These are phyloP conservation scores for Calonectria honghensis DNA, from an alignment of 2,329 filamentous ascomycete species.

Conservation along the genomic window DNA sequence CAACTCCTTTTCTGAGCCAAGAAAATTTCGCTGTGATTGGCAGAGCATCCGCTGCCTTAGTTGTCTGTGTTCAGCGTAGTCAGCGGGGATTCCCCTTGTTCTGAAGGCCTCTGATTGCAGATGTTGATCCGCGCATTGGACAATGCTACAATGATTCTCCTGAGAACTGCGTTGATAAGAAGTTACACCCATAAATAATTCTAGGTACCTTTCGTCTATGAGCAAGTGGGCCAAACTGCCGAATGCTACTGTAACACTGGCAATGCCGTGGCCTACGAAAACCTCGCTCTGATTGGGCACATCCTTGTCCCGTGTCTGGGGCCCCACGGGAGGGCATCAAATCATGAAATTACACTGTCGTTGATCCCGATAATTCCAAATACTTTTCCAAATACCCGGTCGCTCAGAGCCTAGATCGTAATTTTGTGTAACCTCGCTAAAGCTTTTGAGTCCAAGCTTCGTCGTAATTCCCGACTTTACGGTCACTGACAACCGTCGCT, in stretches of 20 bases:
- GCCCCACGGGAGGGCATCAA: not conserved
- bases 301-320: not conserved
- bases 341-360: not conserved
- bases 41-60: not conserved
- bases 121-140: not conserved
- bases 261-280: not conserved
- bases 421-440: conserved; percentile 4
- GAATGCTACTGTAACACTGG: conserved; percentile 9
- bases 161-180: not conserved
- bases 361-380: conserved; percentile 13
- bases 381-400: not conserved
- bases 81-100: not conserved
- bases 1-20: not conserved
- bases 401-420: not conserved
- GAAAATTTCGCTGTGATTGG: too few species aligned
- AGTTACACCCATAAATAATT: not conserved
- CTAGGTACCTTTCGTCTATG: not conserved
- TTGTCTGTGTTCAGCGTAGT: not conserved
- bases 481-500: not conserved
- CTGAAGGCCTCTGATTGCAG: not conserved
- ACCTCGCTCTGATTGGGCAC: not conserved
- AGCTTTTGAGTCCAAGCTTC: not conserved
- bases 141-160: not conserved
- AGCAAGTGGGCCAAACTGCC: not conserved
- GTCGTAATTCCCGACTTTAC: not conserved